phyloP scores from a whole-genome alignment of 495 filamentous ascomycete genomes.

The Daldinia bambusicola region DNA sequence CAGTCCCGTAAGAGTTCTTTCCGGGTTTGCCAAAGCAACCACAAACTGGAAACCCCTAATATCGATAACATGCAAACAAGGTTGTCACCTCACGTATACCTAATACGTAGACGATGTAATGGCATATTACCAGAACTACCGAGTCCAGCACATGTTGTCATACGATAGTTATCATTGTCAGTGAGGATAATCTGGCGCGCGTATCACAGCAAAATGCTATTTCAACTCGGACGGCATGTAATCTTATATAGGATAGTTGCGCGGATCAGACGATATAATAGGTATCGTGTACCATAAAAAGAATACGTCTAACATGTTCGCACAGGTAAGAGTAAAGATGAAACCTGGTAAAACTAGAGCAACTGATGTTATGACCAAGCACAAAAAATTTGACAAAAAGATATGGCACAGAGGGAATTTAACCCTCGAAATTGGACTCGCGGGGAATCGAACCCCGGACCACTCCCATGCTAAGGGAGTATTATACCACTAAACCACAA shows the following conservation, averaged over 20 bases:
- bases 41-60: neutral
- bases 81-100: neutral
- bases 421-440: constrained; percentile 51
- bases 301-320: neutral
- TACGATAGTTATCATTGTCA: neutral
- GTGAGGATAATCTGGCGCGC: neutral
- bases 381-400: no score
- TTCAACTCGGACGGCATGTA: neutral
- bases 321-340: no score
- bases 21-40: neutral
- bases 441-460: constrained; percentile 69
- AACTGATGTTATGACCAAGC: no score
- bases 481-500: constrained; percentile 48
- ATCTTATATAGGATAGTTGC: neutral
- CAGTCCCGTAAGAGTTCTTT: neutral
- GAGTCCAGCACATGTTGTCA: constrained; percentile 2
- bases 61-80: neutral
- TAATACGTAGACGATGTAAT: neutral
- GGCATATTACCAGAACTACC: neutral
- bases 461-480: constrained; percentile 57
- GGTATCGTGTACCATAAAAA: neutral
- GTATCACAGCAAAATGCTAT: constrained; percentile 5
- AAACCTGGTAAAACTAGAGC: no score
- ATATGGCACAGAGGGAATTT: constrained; percentile 37
- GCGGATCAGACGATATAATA: neutral